Base-by-base conservation (phyloP, 2,329 filamentous ascomycete species). In the Cladosporium sp. region DNA sequence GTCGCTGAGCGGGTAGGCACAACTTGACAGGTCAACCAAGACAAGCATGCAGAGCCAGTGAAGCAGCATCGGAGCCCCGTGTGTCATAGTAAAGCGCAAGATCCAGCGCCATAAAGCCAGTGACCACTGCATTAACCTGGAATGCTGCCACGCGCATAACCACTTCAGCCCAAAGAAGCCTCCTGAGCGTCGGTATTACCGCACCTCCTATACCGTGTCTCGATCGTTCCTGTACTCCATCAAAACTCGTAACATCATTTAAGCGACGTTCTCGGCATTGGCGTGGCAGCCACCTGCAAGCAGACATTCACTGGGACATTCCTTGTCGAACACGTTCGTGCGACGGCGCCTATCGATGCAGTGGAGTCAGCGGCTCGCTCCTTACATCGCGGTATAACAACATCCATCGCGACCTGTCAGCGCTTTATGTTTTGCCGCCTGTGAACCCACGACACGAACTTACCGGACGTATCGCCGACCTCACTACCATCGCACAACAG, bases 111-210 rank as follows among this genome's bases (percentile, higher is more conserved):
- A 32, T 48, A 40, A 41, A 48, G 45, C 37, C 45, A 48, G 37
- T 48, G 45, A 48, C 45, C 45, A 48, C 45, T 48, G 45, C 45
- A 48, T 41, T 47, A 47, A 40, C 44, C 44, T 47, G 45, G 45
- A 48, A 48, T 41, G 37, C 18, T 41, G 37, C 37, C 37, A 48
- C 37, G 45, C 37, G 37, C 45, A 48, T 48, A 36, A 39, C 34
- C 44, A 39, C 24, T 12, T 30, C 44, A 22, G 44, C 43, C 43
- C 43, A 45, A 30, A 18, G 17, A 40, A 40, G 45, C 37, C 37
- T 27, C 39, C 24, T 15, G 9, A 32, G 45, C 27, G 11, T 19
- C 27, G 27, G 45, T 48, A 41, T 48, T 37, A 41, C 45, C 45
- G 45, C 45, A 48, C 45, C 37, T 18, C 18, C 11, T 41, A 34